Percentiles rank a stretch among this genome's conserved stretches.
Evolutionary conservation across 2,329 filamentous ascomycete species (phyloP).

Genomic region (Clonostachys solani): DNA sequence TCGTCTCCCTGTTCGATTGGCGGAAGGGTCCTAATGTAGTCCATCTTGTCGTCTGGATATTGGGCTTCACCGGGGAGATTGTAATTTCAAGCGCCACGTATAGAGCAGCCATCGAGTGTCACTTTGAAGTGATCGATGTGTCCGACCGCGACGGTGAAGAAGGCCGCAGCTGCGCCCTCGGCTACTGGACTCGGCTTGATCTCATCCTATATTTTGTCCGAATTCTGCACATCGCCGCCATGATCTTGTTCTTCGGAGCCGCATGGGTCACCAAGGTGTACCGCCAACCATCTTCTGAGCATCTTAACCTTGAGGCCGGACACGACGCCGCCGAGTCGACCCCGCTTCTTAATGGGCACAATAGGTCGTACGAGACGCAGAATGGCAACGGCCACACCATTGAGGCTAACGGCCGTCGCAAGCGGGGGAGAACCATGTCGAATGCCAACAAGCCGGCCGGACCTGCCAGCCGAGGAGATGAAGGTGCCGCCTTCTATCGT

Average conservation of each 20-base stretch:
- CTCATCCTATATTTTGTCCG: slow-evolving; percentile 64
- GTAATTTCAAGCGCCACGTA: slow-evolving; percentile 67
- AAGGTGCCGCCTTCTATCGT: slow-evolving; percentile 79
- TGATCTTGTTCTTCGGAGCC: slow-evolving; percentile 45
- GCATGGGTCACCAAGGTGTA: slow-evolving; percentile 34
- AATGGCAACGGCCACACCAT: slow-evolving; percentile 12
- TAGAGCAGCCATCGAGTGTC: slow-evolving; percentile 62
- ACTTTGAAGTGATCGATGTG: slow-evolving; percentile 36
- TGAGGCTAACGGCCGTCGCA: slow-evolving; percentile 13
- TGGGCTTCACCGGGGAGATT: slow-evolving; percentile 69
- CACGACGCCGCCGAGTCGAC: slow-evolving; percentile 49
- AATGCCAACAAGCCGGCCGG: slow-evolving; percentile 23
- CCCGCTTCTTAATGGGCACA: slow-evolving; percentile 51
- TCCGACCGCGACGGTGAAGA: slow-evolving; percentile 5
- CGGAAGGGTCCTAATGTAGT: slow-evolving; percentile 74
- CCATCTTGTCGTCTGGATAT: slow-evolving; percentile 75
- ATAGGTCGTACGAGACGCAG: slow-evolving; percentile 26
- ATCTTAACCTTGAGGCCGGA: slow-evolving; percentile 30
- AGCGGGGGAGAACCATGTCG: slow-evolving; percentile 27
- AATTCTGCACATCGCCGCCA: slow-evolving; percentile 58
- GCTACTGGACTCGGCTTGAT: slow-evolving; percentile 47
- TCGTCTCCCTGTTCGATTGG: slow-evolving; percentile 83
- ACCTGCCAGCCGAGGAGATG: slow-evolving; percentile 40
- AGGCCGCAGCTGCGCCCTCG: slow-evolving; percentile 18
- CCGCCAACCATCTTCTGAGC: slow-evolving; percentile 20